Percentiles rank a stretch among this genome's conserved stretches.
Conservation (phyloP, 2,329 filamentous ascomycete species). For the Emergomyces pasteurianus region DNA sequence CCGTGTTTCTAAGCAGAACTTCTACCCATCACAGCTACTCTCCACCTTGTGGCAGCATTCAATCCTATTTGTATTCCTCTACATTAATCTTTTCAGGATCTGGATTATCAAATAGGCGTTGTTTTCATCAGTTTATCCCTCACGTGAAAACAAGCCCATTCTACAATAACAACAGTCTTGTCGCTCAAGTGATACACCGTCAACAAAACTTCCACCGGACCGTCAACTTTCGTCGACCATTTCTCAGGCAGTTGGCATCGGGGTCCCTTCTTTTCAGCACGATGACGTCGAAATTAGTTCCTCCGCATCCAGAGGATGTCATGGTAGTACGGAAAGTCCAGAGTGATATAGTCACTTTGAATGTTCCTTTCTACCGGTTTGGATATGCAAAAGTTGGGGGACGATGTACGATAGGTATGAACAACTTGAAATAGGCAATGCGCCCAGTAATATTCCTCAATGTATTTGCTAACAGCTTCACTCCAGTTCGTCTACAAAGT, state of each 20-base stretch:
- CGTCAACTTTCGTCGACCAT: neutral
- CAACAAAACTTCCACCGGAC: neutral
- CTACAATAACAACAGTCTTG: neutral
- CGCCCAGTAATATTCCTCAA: neutral
- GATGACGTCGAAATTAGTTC: conserved; percentile 55
- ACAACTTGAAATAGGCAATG: neutral
- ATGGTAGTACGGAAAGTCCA: conserved; percentile 77
- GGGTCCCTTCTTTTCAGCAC: conserved; percentile 12
- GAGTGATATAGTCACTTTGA: conserved; percentile 50
- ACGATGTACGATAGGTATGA: conserved; percentile 67
- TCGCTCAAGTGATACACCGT: neutral
- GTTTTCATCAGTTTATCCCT: neutral
- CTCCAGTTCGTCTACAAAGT: conserved; percentile 60
- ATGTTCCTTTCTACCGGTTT: conserved; percentile 69
- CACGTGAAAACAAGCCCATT: neutral
- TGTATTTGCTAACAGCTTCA: conserved; percentile 6
- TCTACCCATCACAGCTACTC: neutral
- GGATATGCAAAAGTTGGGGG: conserved; percentile 74
- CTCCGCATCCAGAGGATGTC: conserved; percentile 60
- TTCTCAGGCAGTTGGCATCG: conserved; percentile 2
- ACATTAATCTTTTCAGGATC: neutral
- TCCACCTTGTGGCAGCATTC: neutral
- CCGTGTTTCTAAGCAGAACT: neutral
- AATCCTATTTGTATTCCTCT: too few relatives aligned
- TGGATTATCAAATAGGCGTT: neutral